Percentiles rank a stretch among this genome's conserved stretches.
Evolutionary conservation across 2,329 filamentous ascomycete species (phyloP).

Genomic region (Hypoxylon sp.): DNA sequence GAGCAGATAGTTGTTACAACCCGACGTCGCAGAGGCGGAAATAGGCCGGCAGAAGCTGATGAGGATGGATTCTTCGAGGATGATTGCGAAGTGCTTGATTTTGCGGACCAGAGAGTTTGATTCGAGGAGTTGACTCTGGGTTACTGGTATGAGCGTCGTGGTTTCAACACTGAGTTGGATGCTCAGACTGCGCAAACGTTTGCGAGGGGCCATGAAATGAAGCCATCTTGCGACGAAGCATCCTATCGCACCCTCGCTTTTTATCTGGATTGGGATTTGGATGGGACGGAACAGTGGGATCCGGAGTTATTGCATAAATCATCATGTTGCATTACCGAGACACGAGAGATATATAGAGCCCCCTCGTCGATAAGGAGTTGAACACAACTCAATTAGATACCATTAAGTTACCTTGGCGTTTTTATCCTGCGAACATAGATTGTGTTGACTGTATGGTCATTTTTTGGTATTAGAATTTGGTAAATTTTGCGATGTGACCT

Average conservation of each 20-base stretch:
- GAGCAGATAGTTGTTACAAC: conserved; percentile 89
- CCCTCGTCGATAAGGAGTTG: conserved; percentile 42
- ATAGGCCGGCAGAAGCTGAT: conserved; percentile 65
- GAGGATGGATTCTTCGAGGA: conserved; percentile 92
- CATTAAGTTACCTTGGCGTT: conserved; percentile 39
- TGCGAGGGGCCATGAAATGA: conserved; percentile 25
- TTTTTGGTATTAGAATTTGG: conserved; percentile 14
- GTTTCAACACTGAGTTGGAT: conserved; percentile 43
- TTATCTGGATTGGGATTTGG: conserved; percentile 39
- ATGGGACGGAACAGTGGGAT: conserved; percentile 44
- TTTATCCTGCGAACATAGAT: conserved; percentile 16
- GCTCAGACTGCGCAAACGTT: conserved; percentile 40
- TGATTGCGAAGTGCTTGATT: conserved; percentile 91
- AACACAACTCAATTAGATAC: conserved; percentile 48
- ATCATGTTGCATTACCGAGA: conserved; percentile 47
- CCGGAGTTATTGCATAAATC: conserved; percentile 50
- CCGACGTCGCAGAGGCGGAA: conserved; percentile 74
- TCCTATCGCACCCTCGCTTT: conserved; percentile 40
- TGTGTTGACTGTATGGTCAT: conserved; percentile 13
- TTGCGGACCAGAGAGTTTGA: conserved; percentile 79
- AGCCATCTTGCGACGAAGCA: conserved; percentile 27
- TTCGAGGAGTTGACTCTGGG: conserved; percentile 28
- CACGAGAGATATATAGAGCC: conserved; percentile 42
- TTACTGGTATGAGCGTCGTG: conserved; percentile 27
- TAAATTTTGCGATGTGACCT: background rate